Conservation (phyloP, 2,329 filamentous ascomycete genomes). For the Ilyonectria robusta region DNA sequence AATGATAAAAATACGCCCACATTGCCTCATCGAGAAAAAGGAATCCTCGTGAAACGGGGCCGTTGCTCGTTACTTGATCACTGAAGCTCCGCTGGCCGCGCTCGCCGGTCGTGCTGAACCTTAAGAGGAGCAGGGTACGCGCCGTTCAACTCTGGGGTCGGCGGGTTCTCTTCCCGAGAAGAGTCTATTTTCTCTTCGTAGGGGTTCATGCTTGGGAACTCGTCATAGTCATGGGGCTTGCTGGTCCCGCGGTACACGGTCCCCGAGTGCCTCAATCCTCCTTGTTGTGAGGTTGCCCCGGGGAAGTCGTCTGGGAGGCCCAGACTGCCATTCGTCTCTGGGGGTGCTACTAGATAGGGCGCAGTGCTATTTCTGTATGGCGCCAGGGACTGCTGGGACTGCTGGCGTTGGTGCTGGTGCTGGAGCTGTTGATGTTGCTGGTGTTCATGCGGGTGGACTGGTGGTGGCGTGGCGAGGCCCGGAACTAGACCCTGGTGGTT, state of each 20-base stretch:
- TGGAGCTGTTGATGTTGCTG: slow-evolving; percentile 8
- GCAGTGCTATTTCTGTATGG: background rate
- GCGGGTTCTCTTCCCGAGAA: slow-evolving; percentile 24
- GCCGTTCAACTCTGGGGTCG: slow-evolving; percentile 18
- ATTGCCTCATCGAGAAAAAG: background rate
- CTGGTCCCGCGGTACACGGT: slow-evolving; percentile 40
- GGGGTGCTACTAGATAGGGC: slow-evolving; percentile 3
- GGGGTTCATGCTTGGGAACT: slow-evolving; percentile 38
- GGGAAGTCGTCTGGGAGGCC: slow-evolving; percentile 19
- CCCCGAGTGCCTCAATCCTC: slow-evolving; percentile 33
- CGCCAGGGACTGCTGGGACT: slow-evolving; percentile 15
- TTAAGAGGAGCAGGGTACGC: slow-evolving; percentile 24
- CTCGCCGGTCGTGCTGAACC: slow-evolving; percentile 14
- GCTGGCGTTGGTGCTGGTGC: slow-evolving; percentile 21
- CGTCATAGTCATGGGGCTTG: slow-evolving; percentile 39
- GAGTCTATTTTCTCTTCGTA: slow-evolving; percentile 26
- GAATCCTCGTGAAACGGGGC: background rate
- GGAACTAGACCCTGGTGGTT: slow-evolving; percentile 27
- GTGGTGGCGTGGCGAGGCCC: slow-evolving; percentile 18
- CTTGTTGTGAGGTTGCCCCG: slow-evolving; percentile 19
- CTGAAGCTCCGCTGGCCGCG: slow-evolving; percentile 18
- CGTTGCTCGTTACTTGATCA: background rate
- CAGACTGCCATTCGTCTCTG: slow-evolving; percentile 19
- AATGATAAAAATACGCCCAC: background rate
- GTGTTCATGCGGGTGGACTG: slow-evolving; percentile 7